A percentile compares a stretch with the other conserved stretches of the same genome.
phyloP scores from a whole-genome alignment of 306 rosid species.

The Morella rubra region DNA sequence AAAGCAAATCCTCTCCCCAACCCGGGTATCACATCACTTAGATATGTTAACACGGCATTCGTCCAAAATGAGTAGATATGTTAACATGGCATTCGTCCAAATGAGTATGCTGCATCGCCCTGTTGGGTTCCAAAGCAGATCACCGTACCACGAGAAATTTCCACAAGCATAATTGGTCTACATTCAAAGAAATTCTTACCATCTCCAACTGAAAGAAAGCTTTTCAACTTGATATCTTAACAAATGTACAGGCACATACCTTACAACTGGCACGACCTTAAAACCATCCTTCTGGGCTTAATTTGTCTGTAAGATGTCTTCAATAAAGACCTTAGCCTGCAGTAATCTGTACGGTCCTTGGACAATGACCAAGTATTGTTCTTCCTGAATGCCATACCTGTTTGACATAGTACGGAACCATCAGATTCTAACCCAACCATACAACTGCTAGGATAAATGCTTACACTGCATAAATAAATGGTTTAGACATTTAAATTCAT shows the following conservation, averaged over 20 bases:
- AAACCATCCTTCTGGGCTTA: constrained; percentile 42
- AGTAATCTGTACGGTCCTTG: constrained; percentile 55
- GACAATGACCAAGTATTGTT: constrained; percentile 41
- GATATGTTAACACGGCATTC: constrained; percentile 43
- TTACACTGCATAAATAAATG: background rate
- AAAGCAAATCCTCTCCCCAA: constrained; percentile 40
- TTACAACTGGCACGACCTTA: constrained; percentile 35
- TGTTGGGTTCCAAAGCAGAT: constrained; percentile 46
- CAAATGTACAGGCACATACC: constrained; percentile 32
- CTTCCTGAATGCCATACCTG: constrained; percentile 59
- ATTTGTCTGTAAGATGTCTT: constrained; percentile 36
- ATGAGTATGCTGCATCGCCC: constrained; percentile 43
- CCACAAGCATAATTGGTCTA: constrained; percentile 31
- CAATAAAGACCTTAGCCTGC: constrained; percentile 45
- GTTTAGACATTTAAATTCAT: background rate
- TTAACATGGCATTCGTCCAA: constrained; percentile 45
- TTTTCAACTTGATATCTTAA: constrained; percentile 7
- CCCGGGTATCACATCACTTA: constrained; percentile 42
- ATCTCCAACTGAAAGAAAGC: constrained; percentile 13
- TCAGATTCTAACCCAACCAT: background rate
- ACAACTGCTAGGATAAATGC: background rate
- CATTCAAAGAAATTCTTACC: constrained; percentile 18
- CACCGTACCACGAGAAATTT: constrained; percentile 38
- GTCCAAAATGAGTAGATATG: constrained; percentile 34
- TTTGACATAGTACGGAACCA: constrained; percentile 18